These are phyloP conservation scores for Haberlea rhodopensis DNA, from an alignment of 257 asterid species.

Conservation along the genomic window DNA sequence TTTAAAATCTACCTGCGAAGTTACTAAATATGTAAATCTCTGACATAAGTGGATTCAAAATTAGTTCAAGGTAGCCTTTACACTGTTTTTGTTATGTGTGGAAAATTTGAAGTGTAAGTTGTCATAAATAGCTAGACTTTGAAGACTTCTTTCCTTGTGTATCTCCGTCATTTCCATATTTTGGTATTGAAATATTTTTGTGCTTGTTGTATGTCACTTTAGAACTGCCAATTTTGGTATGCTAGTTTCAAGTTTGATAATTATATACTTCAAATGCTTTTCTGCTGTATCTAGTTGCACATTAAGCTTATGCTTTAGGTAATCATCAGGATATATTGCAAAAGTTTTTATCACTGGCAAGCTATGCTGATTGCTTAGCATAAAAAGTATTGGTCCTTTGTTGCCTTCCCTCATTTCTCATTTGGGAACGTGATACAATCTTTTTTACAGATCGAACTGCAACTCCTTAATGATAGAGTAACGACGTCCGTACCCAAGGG, in stretches of 20 bases:
- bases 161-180: not conserved
- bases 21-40: no score
- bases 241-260: no score
- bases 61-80: no score
- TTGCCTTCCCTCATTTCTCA: not conserved
- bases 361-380: not conserved
- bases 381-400: not conserved
- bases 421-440: not conserved
- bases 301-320: not conserved
- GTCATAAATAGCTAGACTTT: no score
- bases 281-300: not conserved
- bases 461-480: slow-evolving; percentile 21
- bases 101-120: no score
- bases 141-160: not conserved
- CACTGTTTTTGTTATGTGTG: no score
- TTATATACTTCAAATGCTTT: not conserved
- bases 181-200: not conserved
- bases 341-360: not conserved
- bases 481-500: slow-evolving; percentile 15
- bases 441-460: slow-evolving; percentile 34
- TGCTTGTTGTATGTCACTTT: not conserved
- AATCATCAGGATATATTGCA: not conserved
- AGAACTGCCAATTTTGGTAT: not conserved
- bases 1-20: no score
- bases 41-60: no score